Conservation (phyloP, 1,284 basidiomycete species). For the Cryptococcus floricola region DNA sequence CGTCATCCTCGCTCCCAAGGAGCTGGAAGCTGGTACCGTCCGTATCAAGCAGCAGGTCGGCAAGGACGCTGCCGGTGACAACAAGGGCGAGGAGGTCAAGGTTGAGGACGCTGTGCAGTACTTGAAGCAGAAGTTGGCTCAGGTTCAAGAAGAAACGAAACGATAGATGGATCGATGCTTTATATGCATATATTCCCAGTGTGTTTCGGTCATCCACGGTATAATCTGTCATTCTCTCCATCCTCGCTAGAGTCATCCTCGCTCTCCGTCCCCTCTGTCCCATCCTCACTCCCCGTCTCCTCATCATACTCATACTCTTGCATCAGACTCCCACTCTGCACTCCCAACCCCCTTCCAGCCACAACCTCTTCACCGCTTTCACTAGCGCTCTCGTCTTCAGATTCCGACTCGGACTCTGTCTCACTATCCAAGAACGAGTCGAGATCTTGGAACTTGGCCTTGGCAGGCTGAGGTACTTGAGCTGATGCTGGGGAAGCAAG, state of each 20-base stretch:
- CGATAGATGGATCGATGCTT: not conserved
- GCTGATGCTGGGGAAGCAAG: constrained; percentile 16
- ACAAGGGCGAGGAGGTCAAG: constrained; percentile 65
- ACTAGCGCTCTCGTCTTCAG: constrained; percentile 38
- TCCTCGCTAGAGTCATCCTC: constrained; percentile 5
- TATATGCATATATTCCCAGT: not conserved
- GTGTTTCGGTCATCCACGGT: constrained; percentile 1
- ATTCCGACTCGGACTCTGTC: constrained; percentile 31
- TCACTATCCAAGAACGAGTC: constrained; percentile 48
- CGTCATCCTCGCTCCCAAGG: constrained; percentile 81
- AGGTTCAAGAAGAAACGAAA: not conserved
- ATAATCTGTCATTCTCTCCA: constrained; percentile 9
- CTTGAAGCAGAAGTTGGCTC: constrained; percentile 49
- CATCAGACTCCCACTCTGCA: constrained; percentile 15
- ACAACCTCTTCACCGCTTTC: constrained; percentile 10
- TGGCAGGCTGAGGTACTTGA: constrained; percentile 9
- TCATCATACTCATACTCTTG: constrained; percentile 33
- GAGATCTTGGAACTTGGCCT: constrained; percentile 45
- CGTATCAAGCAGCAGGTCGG: constrained; percentile 90
- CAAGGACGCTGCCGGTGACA: constrained; percentile 57
- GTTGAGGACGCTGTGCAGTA: constrained; percentile 67
- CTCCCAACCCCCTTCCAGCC: not conserved
- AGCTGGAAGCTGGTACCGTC: constrained; percentile 76
- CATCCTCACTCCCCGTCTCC: constrained; percentile 6
- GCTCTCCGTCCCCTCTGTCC: constrained; percentile 1